Conservation (phyloP, 495 filamentous ascomycete species). For the Tuber calosporum region DNA sequence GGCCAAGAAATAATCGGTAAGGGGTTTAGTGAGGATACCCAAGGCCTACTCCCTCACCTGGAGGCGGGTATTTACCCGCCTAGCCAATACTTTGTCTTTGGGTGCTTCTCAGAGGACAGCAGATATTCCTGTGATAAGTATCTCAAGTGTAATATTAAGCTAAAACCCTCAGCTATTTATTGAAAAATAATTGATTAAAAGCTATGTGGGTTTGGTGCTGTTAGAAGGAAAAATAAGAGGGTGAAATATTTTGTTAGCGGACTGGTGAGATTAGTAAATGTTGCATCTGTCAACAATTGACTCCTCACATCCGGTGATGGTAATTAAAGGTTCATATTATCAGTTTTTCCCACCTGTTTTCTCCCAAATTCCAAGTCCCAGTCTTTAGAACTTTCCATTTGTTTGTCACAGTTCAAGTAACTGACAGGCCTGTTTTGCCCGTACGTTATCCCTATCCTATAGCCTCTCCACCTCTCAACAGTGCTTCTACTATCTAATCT, state of each 20-base stretch:
- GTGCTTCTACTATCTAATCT: not conserved
- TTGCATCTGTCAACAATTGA: not conserved
- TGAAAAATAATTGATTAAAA: not conserved
- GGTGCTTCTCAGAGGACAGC: not conserved
- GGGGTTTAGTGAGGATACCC: too few relatives aligned
- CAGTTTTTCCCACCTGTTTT: not conserved
- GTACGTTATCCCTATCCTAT: not conserved
- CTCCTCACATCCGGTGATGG: not conserved
- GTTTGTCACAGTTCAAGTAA: not conserved
- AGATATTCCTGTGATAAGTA: not conserved
- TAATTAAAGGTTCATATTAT: not conserved
- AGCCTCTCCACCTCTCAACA: not conserved
- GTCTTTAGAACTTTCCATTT: not conserved
- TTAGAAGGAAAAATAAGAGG: too few relatives aligned
- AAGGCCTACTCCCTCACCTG: not conserved
- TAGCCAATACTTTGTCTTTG: not conserved
- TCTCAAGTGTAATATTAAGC: not conserved
- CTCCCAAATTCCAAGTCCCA: not conserved
- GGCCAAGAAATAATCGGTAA: too few relatives aligned
- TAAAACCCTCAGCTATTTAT: not conserved
- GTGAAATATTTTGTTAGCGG: too few relatives aligned
- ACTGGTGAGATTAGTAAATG: not conserved
- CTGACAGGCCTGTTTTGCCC: not conserved
- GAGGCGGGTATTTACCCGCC: not conserved
- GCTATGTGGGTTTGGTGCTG: not conserved